Evolutionary conservation across 2,329 filamentous ascomycete genomes (phyloP).

Genomic region (Catunica adiposa): DNA sequence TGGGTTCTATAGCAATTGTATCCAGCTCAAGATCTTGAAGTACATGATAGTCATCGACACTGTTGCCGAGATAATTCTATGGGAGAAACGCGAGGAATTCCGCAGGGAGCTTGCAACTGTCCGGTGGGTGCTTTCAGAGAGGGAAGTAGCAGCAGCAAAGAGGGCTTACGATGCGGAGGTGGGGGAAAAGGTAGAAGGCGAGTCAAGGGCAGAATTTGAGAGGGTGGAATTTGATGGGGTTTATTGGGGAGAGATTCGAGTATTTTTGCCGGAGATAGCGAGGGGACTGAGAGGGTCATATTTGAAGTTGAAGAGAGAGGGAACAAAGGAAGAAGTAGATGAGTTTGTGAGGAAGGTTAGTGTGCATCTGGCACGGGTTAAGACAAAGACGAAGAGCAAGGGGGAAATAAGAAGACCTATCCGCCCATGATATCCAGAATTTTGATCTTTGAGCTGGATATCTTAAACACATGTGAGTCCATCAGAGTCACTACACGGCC

Average conservation of each 20-base stretch:
- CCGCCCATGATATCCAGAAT: too few relatives aligned
- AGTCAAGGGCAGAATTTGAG: background rate
- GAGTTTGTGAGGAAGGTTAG: background rate
- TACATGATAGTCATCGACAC: slow-evolving; percentile 32
- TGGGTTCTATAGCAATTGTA: too few relatives aligned
- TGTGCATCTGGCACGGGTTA: background rate
- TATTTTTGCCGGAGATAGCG: slow-evolving; percentile 14
- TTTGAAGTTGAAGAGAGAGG: background rate
- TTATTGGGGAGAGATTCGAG: slow-evolving; percentile 14
- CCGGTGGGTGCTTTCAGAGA: slow-evolving; percentile 38
- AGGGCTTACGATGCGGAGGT: slow-evolving; percentile 27
- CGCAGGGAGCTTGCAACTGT: slow-evolving; percentile 26
- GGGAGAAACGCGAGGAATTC: slow-evolving; percentile 38
- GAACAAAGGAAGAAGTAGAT: background rate
- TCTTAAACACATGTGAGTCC: too few relatives aligned
- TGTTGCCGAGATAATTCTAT: slow-evolving; percentile 40
- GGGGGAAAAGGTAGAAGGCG: slow-evolving; percentile 10
- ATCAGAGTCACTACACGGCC: too few relatives aligned
- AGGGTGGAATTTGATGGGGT: slow-evolving; percentile 11
- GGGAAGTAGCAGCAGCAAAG: slow-evolving; percentile 23
- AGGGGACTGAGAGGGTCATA: background rate
- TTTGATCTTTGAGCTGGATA: too few relatives aligned
- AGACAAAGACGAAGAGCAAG: background rate
- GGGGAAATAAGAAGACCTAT: background rate
- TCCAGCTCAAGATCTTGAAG: too few relatives aligned